A percentile compares a stretch with the other conserved stretches of the same genome.
Conservation (phyloP, 495 filamentous ascomycete genomes). For the Peziza echinospora region DNA sequence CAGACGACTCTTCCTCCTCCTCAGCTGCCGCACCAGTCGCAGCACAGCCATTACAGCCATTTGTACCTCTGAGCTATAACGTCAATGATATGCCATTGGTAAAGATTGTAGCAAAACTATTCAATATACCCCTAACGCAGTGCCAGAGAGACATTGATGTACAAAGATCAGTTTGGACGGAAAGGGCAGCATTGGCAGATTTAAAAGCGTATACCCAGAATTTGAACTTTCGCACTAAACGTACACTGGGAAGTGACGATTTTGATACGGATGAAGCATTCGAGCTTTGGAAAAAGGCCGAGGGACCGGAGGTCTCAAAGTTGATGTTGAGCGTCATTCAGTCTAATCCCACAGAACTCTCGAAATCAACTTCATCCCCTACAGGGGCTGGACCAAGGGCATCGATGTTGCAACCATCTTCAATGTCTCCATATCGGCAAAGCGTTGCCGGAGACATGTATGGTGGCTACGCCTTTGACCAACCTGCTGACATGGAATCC, state of each 20-base stretch:
- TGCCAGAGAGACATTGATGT: conserved; percentile 72
- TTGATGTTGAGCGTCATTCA: conserved; percentile 82
- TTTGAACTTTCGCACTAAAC: conserved; percentile 54
- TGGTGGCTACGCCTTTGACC: conserved; percentile 52
- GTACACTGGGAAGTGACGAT: conserved; percentile 58
- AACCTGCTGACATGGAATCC: conserved; percentile 36
- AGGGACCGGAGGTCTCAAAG: conserved; percentile 61
- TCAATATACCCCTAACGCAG: conserved; percentile 49
- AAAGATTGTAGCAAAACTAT: conserved; percentile 62
- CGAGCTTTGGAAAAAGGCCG: conserved; percentile 69
- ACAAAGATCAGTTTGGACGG: conserved; percentile 64
- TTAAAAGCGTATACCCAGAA: conserved; percentile 81
- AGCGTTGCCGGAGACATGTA: conserved; percentile 17
- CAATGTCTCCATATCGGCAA: conserved; percentile 7
- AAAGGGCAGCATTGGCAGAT: conserved; percentile 72
- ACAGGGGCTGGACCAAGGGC: conserved; percentile 4
- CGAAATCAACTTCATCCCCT: conserved; percentile 26
- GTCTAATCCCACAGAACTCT: conserved; percentile 56
- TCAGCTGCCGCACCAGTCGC: conserved; percentile 27
- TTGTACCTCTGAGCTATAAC: conserved; percentile 64
- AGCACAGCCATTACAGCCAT: conserved; percentile 51
- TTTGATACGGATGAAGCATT: conserved; percentile 85
- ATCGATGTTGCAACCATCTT: background rate
- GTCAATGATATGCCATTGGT: conserved; percentile 95
- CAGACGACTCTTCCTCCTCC: conserved; percentile 22